Evolutionary conservation across 2,329 filamentous ascomycete genomes (phyloP).

Genomic region (Metarhizium robertsii): DNA sequence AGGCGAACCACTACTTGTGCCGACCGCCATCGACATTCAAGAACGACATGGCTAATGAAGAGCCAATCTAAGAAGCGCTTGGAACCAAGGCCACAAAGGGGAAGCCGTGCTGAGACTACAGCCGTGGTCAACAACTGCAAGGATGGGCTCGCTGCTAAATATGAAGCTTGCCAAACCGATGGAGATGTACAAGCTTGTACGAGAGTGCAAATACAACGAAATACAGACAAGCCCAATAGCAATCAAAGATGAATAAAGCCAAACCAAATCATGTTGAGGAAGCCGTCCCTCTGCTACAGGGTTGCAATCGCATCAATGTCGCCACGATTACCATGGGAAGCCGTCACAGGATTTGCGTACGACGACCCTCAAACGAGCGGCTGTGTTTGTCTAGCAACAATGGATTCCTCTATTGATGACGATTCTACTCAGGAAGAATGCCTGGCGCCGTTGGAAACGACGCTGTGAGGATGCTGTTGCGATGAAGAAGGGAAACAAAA

Average conservation of each 20-base stretch:
- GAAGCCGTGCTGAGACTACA: too few species aligned
- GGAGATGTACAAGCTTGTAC: too few species aligned
- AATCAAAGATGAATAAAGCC: too few species aligned
- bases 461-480: conserved; percentile 20
- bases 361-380: conserved; percentile 35
- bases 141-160: too few species aligned
- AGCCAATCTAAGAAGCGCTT: not conserved
- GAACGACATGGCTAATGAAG: not conserved
- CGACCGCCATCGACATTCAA: not conserved
- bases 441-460: conserved; percentile 8
- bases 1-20: not conserved
- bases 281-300: not conserved
- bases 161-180: not conserved
- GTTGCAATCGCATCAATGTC: conserved; percentile 15
- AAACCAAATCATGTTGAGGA: not conserved
- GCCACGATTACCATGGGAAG: conserved; percentile 34
- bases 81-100: not conserved
- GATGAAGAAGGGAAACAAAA: conserved; percentile 15
- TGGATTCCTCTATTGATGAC: conserved; percentile 8
- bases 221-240: too few species aligned
- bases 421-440: conserved; percentile 15
- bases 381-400: conserved; percentile 26
- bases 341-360: conserved; percentile 23
- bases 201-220: too few species aligned
- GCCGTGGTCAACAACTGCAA: too few species aligned